Conservation (phyloP, 169 alveolate genomes). For the Plasmodium adleri region DNA sequence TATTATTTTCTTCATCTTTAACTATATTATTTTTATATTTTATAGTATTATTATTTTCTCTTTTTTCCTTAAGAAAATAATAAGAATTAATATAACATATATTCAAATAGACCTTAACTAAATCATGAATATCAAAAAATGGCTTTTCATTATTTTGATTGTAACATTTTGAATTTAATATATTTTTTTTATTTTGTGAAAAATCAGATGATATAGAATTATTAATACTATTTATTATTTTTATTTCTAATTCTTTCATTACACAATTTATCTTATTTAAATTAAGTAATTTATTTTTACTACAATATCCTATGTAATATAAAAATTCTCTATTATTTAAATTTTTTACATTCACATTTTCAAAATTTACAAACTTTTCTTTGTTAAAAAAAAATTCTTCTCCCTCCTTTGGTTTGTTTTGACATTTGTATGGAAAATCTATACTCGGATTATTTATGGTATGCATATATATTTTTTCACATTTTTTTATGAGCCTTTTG, state of each 20-base stretch:
- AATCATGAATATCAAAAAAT: slow-evolving; percentile 74
- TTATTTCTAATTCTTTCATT: slow-evolving; percentile 40
- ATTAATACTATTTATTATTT: slow-evolving; percentile 46
- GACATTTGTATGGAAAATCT: slow-evolving; percentile 3
- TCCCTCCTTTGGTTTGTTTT: not conserved
- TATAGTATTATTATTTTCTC: not conserved
- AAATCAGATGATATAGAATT: slow-evolving; percentile 32
- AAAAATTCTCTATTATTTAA: slow-evolving; percentile 59
- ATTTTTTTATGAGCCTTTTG: not conserved
- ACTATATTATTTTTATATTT: not conserved
- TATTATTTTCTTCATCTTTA: not conserved
- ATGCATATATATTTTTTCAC: slow-evolving; percentile 7
- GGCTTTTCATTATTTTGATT: slow-evolving; percentile 21
- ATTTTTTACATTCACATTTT: slow-evolving; percentile 29
- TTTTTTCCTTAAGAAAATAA: slow-evolving; percentile 60
- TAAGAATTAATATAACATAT: slow-evolving; percentile 70
- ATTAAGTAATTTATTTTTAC: slow-evolving; percentile 52
- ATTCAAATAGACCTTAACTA: slow-evolving; percentile 60
- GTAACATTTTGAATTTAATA: slow-evolving; percentile 56
- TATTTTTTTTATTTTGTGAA: slow-evolving; percentile 50
- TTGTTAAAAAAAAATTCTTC: not conserved
- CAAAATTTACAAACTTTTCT: slow-evolving; percentile 9
- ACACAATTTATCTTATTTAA: slow-evolving; percentile 6
- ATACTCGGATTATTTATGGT: slow-evolving; percentile 22
- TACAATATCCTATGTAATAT: slow-evolving; percentile 67